Conservation (phyloP, 2,329 filamentous ascomycete species). For the Stagonosporopsis chrysanthemi region DNA sequence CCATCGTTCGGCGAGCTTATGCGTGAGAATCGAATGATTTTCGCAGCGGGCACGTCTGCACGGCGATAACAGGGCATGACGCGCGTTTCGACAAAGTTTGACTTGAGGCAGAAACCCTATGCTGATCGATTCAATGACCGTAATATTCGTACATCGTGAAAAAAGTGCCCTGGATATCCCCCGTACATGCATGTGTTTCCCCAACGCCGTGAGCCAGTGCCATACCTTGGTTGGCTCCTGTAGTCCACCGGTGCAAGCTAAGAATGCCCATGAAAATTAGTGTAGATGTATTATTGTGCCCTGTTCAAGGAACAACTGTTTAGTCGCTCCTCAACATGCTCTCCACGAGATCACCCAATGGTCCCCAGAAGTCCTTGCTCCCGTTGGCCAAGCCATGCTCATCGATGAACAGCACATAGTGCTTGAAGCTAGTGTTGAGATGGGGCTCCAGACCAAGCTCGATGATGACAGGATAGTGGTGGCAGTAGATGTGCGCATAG, state of each 20-base stretch:
- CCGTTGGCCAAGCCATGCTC: constrained; percentile 92
- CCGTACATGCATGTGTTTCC: constrained; percentile 12
- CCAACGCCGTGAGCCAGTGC: constrained; percentile 14
- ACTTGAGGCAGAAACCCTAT: background rate
- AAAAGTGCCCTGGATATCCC: constrained; percentile 13
- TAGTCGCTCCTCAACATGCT: constrained; percentile 96
- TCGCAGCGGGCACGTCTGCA: background rate
- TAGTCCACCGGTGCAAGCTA: background rate
- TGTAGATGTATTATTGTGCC: background rate
- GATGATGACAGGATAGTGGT: constrained; percentile 95
- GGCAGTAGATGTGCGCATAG: constrained; percentile 97
- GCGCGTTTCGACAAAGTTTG: background rate
- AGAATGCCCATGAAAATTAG: background rate
- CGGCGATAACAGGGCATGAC: background rate
- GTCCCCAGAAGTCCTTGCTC: constrained; percentile 93
- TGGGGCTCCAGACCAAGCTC: constrained; percentile 96
- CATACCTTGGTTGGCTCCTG: constrained; percentile 1
- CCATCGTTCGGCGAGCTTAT: constrained; percentile 13
- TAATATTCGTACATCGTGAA: constrained; percentile 20
- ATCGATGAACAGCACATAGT: constrained; percentile 98
- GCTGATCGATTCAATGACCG: background rate
- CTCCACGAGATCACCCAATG: constrained; percentile 92
- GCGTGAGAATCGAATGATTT: constrained; percentile 1
- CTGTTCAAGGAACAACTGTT: background rate
- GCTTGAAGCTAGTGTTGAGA: constrained; percentile 99